phyloP scores from a whole-genome alignment of 2,329 filamentous ascomycete species.

The Diaporthe ampelina region DNA sequence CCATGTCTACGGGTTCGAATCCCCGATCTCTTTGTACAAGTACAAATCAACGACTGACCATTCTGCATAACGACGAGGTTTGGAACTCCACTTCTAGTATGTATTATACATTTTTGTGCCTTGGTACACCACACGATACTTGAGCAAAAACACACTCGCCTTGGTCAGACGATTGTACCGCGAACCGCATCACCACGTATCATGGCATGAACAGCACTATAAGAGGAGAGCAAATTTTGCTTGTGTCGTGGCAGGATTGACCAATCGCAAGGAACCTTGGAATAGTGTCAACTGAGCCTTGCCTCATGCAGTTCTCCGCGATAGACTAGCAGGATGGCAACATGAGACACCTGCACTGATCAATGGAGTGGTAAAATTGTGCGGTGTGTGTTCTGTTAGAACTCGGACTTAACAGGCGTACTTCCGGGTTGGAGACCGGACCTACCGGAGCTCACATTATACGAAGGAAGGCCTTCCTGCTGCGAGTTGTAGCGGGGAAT shows the following conservation, averaged over 20 bases:
- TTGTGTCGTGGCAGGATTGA: background rate
- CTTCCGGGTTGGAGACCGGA: constrained; percentile 8
- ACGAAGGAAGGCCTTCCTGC: background rate
- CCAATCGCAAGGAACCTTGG: background rate
- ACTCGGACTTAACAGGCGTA: constrained; percentile 6
- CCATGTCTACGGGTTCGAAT: too few species aligned
- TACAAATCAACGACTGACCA: background rate
- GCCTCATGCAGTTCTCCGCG: background rate
- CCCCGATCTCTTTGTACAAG: too few species aligned
- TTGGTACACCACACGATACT: background rate
- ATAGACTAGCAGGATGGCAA: too few species aligned
- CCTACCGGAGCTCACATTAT: background rate
- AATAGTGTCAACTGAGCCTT: background rate
- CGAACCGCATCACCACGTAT: background rate
- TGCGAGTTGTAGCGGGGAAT: background rate
- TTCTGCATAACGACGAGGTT: too few species aligned
- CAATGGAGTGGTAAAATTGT: background rate
- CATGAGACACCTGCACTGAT: background rate
- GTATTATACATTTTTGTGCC: background rate
- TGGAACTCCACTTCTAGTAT: background rate
- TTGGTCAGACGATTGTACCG: background rate
- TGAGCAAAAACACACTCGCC: background rate
- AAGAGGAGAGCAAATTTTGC: background rate
- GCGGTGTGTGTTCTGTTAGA: background rate
- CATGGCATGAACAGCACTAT: background rate